Conservation (phyloP, 768 basidiomycete species). For the Termitomyces sp. region DNA sequence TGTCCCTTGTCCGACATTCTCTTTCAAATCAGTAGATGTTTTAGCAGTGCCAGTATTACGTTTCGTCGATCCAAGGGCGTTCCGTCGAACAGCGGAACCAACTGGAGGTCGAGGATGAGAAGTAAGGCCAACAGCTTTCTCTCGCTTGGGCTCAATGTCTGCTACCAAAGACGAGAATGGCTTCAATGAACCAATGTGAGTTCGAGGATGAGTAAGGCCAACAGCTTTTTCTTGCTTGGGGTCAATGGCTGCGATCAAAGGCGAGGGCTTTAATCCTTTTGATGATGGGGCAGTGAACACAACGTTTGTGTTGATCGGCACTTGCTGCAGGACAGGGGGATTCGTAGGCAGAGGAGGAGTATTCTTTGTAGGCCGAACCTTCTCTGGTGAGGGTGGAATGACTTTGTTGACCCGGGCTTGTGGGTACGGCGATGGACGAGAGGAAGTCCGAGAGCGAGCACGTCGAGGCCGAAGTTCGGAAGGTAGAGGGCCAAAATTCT, state of each 20-base stretch:
- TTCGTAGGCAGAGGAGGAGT: conserved; percentile 13
- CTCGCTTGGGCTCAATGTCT: conserved; percentile 35
- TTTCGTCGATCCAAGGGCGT: conserved; percentile 62
- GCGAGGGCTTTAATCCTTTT: conserved; percentile 40
- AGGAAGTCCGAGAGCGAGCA: conserved; percentile 62
- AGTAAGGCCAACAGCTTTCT: conserved; percentile 29
- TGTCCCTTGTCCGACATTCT: conserved; percentile 41
- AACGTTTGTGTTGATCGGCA: conserved; percentile 40
- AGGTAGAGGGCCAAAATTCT: conserved; percentile 71
- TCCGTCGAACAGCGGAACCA: conserved; percentile 52
- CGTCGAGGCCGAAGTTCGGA: conserved; percentile 64
- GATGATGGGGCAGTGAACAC: conserved; percentile 31
- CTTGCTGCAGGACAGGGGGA: conserved; percentile 36
- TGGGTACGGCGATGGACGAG: conserved; percentile 74
- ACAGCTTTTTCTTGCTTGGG: conserved; percentile 36
- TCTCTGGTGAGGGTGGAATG: conserved; percentile 38
- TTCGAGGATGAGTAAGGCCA: conserved; percentile 36
- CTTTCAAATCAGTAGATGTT: conserved; percentile 50
- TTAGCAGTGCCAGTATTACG: conserved; percentile 43
- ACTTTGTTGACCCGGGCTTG: conserved; percentile 42
- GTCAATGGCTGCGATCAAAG: conserved; percentile 33
- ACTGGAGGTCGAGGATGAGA: conserved; percentile 47
- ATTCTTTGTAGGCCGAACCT: conserved; percentile 19
- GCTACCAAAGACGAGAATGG: conserved; percentile 38
- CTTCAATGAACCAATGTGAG: conserved; percentile 51